Base-by-base conservation (phyloP, 371 early-diverging fungal species). In the Mortierella sp. region DNA sequence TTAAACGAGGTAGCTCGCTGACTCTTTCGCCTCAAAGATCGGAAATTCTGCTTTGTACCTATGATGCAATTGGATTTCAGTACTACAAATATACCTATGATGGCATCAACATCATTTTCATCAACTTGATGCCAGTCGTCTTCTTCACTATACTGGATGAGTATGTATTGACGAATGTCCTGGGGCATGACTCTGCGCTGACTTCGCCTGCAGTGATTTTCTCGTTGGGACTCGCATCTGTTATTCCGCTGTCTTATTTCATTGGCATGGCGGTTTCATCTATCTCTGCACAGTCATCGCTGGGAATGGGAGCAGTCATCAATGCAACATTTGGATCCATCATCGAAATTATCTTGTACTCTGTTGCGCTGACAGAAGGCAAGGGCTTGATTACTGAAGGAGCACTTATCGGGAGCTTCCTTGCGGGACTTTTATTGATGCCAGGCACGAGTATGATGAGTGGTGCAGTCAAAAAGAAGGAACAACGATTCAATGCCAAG, bases 261-360 rank as follows among this genome's bases (percentile, higher is more conserved):
- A 97, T 98, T 82, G 99, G 99, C 28, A 96, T 96, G 95, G 96
- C 95, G 0, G 97, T 98, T 43, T 94, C 97, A 38, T 96, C 96
- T 21, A 96, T 98, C 76, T 95, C 97, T 13, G 97, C 98, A 10
- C 97, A 98, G 82, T 94, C 96, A 7, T 93, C 94, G 48, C 86
- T 97, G 74, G 95, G 94, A 41, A 85, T 98, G 67, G 98, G 97
- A 28, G 96, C 98, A 0, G 97, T 97, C 38, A 94, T 98, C 77
- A 98, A 98, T 85, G 99, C 99, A 16, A 96, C 99, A 0, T 98
- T 98, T 84, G 98, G 98, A 66, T 94, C 95, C 57, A 96, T 98
- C 38, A 94, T 98, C 64, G 98, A 98, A 84, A 94, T 98, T 66
- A 95, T 98, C 57, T 85, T 98, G 50, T 98, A 98, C 84, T 86